Conservation (phyloP, 2,329 filamentous ascomycete species). For the Hymenoscyphus scutula region DNA sequence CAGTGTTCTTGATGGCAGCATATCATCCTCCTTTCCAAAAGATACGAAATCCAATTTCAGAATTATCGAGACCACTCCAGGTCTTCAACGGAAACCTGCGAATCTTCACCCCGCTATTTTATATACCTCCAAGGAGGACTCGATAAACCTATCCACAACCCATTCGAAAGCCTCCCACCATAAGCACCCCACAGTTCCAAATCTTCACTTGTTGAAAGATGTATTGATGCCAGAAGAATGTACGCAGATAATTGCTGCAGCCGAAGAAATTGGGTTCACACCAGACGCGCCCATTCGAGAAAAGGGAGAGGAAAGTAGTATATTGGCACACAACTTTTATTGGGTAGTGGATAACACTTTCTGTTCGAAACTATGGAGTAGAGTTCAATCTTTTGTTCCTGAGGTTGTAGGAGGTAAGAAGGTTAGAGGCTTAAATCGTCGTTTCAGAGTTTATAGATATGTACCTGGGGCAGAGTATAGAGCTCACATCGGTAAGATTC, state of each 20-base stretch:
- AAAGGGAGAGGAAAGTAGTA: constrained; percentile 59
- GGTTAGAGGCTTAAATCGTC: constrained; percentile 63
- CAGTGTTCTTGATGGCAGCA: constrained; percentile 57
- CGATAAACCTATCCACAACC: constrained; percentile 49
- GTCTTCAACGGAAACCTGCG: constrained; percentile 60
- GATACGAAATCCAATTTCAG: constrained; percentile 46
- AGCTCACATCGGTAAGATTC: constrained; percentile 54
- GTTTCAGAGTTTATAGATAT: constrained; percentile 71
- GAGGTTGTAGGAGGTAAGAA: constrained; percentile 51
- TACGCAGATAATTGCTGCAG: constrained; percentile 63
- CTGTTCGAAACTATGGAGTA: constrained; percentile 60
- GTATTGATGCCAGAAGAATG: constrained; percentile 63
- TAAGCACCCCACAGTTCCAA: constrained; percentile 59
- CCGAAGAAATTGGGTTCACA: constrained; percentile 62
- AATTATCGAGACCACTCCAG: constrained; percentile 60
- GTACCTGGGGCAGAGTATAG: constrained; percentile 71
- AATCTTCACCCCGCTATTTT: constrained; percentile 66
- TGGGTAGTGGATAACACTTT: constrained; percentile 66
- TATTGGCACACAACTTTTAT: constrained; percentile 72
- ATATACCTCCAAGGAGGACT: constrained; percentile 57
- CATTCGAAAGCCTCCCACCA: constrained; percentile 52
- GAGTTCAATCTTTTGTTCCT: constrained; percentile 59
- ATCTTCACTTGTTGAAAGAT: constrained; percentile 57
- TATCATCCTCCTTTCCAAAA: constrained; percentile 44
- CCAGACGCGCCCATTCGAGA: constrained; percentile 66